Conservation (phyloP, 192 early-diverging fungal genomes). For the Pilaira anomala region DNA sequence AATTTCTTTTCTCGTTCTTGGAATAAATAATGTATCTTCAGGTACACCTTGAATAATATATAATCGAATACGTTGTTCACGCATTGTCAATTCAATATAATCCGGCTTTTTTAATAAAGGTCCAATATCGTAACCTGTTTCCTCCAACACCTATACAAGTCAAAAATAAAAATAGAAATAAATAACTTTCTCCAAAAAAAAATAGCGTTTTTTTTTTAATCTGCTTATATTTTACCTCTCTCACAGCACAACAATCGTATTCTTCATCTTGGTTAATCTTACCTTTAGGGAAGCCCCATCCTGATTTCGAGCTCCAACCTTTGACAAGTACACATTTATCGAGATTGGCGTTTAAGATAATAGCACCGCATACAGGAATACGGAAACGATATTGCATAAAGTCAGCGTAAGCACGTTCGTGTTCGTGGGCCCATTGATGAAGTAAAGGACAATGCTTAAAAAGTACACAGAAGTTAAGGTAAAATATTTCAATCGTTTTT, state of each 20-base stretch:
- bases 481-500: slow-evolving; percentile 25
- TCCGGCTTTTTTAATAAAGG: slow-evolving; percentile 69
- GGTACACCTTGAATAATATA: slow-evolving; percentile 89
- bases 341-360: slow-evolving; percentile 79
- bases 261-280: slow-evolving; percentile 98
- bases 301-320: slow-evolving; percentile 84
- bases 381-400: slow-evolving; percentile 96
- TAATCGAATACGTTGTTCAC: slow-evolving; percentile 85
- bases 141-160: slow-evolving; percentile 89
- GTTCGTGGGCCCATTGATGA: slow-evolving; percentile 82
- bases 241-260: slow-evolving; percentile 80
- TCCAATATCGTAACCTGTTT: slow-evolving; percentile 89
- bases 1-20: slow-evolving; percentile 92
- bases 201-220: not conserved
- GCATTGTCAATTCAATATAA: slow-evolving; percentile 83
- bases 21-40: slow-evolving; percentile 75
- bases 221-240: slow-evolving; percentile 88
- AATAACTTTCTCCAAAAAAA: too few species aligned
- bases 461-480: slow-evolving; percentile 46
- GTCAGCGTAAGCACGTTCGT: slow-evolving; percentile 84
- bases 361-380: slow-evolving; percentile 97
- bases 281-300: slow-evolving; percentile 98
- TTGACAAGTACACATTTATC: slow-evolving; percentile 89
- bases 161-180: not conserved
- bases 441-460: slow-evolving; percentile 91